These are phyloP conservation scores for Sarcodon aspratus DNA, from an alignment of 768 basidiomycete species.

Conservation along the genomic window DNA sequence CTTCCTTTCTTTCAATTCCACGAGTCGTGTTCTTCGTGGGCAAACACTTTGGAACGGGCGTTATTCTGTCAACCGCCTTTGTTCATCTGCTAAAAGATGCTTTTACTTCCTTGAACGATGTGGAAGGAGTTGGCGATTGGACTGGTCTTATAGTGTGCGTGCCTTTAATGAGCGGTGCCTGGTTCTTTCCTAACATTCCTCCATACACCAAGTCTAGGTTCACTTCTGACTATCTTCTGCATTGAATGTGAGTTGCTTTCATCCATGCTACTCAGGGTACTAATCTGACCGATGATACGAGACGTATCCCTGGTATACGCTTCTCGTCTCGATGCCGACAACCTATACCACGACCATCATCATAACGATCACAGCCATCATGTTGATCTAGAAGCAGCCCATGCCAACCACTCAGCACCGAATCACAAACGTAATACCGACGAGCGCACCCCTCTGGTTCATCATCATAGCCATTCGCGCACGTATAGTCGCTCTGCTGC, in stretches of 20 bases:
- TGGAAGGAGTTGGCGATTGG: slow-evolving; percentile 40
- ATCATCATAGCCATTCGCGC: neutral
- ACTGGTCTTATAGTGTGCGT: slow-evolving; percentile 68
- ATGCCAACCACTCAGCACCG: neutral
- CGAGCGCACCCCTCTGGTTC: neutral
- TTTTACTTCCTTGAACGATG: slow-evolving; percentile 45
- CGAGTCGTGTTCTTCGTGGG: slow-evolving; percentile 70
- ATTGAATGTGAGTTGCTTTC: slow-evolving; percentile 54
- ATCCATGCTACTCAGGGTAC: neutral
- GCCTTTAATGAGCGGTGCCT: neutral
- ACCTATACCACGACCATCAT: neutral
- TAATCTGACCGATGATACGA: slow-evolving; percentile 16
- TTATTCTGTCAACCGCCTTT: slow-evolving; percentile 76
- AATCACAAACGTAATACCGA: neutral
- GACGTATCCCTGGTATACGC: slow-evolving; percentile 71
- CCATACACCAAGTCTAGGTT: slow-evolving; percentile 34
- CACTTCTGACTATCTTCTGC: slow-evolving; percentile 62
- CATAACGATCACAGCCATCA: slow-evolving; percentile 1
- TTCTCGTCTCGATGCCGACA: slow-evolving; percentile 51
- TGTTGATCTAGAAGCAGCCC: neutral
- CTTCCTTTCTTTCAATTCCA: slow-evolving; percentile 47
- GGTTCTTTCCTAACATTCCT: neutral
- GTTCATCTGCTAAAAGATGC: slow-evolving; percentile 73
- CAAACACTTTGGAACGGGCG: slow-evolving; percentile 82
- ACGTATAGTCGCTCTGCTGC: neutral